A percentile compares a stretch with the other conserved stretches of the same genome.
Conservation (phyloP, 352 stramenopile species). For the Phytopythium cucurbitacearum region DNA sequence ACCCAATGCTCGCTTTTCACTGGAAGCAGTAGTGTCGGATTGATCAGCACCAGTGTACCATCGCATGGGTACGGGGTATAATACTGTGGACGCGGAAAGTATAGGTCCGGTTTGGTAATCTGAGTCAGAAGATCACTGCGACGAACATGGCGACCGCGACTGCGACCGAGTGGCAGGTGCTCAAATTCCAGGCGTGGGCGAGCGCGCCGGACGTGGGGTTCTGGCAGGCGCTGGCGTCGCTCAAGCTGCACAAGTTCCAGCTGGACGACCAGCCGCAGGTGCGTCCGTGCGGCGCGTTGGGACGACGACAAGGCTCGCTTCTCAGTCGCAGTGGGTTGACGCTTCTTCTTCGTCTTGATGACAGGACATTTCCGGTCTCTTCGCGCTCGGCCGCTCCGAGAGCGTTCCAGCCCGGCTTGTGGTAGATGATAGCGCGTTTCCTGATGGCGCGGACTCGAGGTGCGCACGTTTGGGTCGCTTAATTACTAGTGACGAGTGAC, state of each 20-base stretch:
- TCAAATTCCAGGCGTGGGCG: conserved; percentile 81
- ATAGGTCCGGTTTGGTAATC: no score
- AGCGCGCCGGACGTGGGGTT: conserved; percentile 80
- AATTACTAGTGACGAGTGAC: neutral
- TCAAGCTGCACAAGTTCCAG: conserved; percentile 84
- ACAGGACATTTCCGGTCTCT: conserved; percentile 60
- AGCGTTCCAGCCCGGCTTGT: conserved; percentile 67
- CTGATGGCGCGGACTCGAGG: conserved; percentile 3
- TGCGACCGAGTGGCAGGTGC: conserved; percentile 25
- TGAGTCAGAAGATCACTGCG: no score
- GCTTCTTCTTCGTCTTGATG: neutral
- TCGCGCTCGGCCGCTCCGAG: conserved; percentile 48
- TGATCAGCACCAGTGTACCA: no score
- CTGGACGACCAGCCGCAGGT: conserved; percentile 70
- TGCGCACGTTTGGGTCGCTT: neutral
- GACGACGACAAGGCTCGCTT: no score
- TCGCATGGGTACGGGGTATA: no score
- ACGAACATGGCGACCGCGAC: neutral
- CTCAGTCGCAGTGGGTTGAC: neutral
- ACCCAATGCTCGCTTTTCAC: no score
- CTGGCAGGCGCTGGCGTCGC: conserved; percentile 70
- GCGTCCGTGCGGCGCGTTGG: neutral
- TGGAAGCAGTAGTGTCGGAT: no score
- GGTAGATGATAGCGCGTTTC: conserved; percentile 74
- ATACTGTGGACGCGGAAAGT: no score